A percentile compares a stretch with the other conserved stretches of the same genome.
These are phyloP conservation scores for Typha latifolia DNA, from an alignment of 176 grass and related monocot species.

Conservation along the genomic window DNA sequence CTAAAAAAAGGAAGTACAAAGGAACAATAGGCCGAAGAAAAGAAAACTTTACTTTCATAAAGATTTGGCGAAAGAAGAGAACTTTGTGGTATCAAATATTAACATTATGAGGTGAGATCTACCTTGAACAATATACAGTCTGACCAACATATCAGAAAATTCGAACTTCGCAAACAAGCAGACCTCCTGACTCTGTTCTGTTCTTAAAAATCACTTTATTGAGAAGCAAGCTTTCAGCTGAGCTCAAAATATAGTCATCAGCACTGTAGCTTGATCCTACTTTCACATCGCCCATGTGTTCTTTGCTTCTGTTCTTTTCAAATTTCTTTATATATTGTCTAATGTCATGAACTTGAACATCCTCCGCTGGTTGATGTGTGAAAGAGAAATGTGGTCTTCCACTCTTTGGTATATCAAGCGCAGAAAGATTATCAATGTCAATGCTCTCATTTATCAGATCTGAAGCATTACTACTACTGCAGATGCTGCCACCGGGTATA, in stretches of 20 bases:
- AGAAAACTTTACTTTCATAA: too few relatives aligned
- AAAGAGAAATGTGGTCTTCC: conserved; percentile 40
- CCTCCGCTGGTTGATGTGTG: conserved; percentile 14
- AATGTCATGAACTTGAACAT: conserved; percentile 15
- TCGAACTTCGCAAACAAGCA: conserved; percentile 43
- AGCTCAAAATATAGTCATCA: conserved; percentile 39
- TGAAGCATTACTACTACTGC: conserved; percentile 2
- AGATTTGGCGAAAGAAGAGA: too few relatives aligned
- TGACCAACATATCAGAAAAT: conserved; percentile 30
- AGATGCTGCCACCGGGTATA: conserved; percentile 16
- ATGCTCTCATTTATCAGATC: conserved; percentile 16
- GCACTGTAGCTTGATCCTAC: conserved; percentile 24
- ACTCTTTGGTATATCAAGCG: conserved; percentile 22
- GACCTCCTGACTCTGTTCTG: conserved; percentile 33
- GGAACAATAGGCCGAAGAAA: too few relatives aligned
- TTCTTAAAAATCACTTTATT: conserved; percentile 31
- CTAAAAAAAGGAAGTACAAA: too few relatives aligned
- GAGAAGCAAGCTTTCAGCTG: conserved; percentile 10
- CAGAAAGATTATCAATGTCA: conserved; percentile 19
- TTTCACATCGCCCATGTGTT: conserved; percentile 1
- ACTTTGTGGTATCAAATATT: too few relatives aligned
- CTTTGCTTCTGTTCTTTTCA: conserved; percentile 22
- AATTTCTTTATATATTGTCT: conserved; percentile 36
- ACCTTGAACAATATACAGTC: not conserved
- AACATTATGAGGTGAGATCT: too few relatives aligned